Evolutionary conservation across 371 early-diverging fungal species (phyloP).

Genomic region (Batkoa obscura): DNA sequence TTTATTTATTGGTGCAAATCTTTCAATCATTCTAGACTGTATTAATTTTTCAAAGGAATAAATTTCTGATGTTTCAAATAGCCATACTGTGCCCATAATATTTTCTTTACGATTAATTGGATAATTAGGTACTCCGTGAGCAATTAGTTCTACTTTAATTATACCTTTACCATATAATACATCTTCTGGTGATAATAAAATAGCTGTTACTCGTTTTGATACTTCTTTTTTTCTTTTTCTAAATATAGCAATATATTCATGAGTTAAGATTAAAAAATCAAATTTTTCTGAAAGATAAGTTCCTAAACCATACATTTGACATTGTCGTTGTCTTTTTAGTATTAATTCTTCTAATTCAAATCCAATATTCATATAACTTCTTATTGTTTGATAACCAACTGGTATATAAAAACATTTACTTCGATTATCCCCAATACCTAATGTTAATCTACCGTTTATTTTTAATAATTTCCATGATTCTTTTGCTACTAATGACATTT

Average conservation of each 20-base stretch:
- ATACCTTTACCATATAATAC: not conserved
- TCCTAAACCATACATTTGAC: slow-evolving; percentile 74
- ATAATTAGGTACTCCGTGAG: slow-evolving; percentile 41
- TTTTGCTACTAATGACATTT: slow-evolving; percentile 48
- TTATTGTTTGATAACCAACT: slow-evolving; percentile 59
- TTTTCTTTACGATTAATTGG: slow-evolving; percentile 66
- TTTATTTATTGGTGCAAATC: slow-evolving; percentile 44
- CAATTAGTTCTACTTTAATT: slow-evolving; percentile 11
- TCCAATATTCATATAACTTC: slow-evolving; percentile 59
- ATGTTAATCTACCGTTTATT: slow-evolving; percentile 43
- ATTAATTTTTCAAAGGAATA: slow-evolving; percentile 39
- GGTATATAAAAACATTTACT: slow-evolving; percentile 77
- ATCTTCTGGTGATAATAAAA: not conserved
- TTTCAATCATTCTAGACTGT: slow-evolving; percentile 58
- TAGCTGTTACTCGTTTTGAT: not conserved
- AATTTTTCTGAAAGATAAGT: slow-evolving; percentile 70
- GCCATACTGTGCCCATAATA: slow-evolving; percentile 84
- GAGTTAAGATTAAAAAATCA: slow-evolving; percentile 80
- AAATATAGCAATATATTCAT: slow-evolving; percentile 74
- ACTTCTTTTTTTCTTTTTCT: slow-evolving; percentile 28
- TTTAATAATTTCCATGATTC: slow-evolving; percentile 65
- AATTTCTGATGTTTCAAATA: slow-evolving; percentile 36
- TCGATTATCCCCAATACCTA: slow-evolving; percentile 87
- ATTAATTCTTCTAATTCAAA: slow-evolving; percentile 77
- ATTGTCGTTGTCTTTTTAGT: slow-evolving; percentile 78